Evolutionary conservation across 1,284 basidiomycete genomes (phyloP).

Genomic region (Cutaneotrichosporon spelunceum): DNA sequence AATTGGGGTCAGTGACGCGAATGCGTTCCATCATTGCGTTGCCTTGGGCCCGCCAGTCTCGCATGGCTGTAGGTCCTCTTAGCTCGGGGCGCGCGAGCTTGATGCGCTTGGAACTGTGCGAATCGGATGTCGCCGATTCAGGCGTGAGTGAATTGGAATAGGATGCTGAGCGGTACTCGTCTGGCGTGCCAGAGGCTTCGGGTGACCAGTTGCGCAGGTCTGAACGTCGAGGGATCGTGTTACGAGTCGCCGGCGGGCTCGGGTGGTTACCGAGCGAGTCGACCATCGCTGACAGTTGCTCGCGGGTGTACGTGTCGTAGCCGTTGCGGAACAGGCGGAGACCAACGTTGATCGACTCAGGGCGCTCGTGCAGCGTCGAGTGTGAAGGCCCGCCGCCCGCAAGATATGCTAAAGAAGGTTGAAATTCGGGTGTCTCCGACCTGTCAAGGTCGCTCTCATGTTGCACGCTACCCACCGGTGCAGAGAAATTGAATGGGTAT

Average conservation of each 20-base stretch:
- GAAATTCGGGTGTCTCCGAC: constrained; percentile 10
- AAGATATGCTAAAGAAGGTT: constrained; percentile 22
- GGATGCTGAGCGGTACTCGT: constrained; percentile 7
- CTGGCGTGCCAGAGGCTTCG: constrained; percentile 6
- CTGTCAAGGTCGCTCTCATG: neutral
- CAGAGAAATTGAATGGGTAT: constrained; percentile 72
- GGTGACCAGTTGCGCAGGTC: constrained; percentile 31
- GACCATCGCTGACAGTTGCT: constrained; percentile 84
- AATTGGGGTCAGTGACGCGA: constrained; percentile 35
- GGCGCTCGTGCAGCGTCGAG: constrained; percentile 28
- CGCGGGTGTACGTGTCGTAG: constrained; percentile 88
- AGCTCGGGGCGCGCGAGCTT: constrained; percentile 31
- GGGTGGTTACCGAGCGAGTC: constrained; percentile 76
- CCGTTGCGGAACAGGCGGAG: constrained; percentile 78
- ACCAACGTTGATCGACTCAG: constrained; percentile 62
- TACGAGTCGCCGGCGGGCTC: constrained; percentile 58
- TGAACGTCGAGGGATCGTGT: constrained; percentile 27
- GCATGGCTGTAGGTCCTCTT: constrained; percentile 6
- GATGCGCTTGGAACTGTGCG: constrained; percentile 37
- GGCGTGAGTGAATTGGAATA: constrained; percentile 12
- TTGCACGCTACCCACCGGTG: constrained; percentile 49
- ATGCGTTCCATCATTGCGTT: constrained; percentile 46
- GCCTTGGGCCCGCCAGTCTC: constrained; percentile 44
- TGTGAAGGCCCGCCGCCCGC: constrained; percentile 32
- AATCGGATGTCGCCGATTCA: constrained; percentile 27